A percentile compares a stretch with the other conserved stretches of the same genome.
Evolutionary conservation across 192 early-diverging fungal genomes (phyloP).

Genomic region (Backusella tarrabulga): DNA sequence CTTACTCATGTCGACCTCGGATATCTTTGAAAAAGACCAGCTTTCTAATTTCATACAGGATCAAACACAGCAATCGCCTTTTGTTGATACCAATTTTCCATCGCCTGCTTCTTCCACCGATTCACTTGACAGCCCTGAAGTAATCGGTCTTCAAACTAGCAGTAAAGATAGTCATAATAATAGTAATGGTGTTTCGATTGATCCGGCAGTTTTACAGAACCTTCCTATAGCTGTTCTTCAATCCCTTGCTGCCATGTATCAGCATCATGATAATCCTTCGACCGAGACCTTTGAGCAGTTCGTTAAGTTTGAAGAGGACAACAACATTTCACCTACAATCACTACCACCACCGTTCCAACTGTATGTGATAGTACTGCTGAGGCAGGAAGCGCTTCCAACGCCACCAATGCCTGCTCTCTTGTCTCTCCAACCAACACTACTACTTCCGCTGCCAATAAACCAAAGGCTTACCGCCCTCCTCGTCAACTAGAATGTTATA

Average conservation of each 20-base stretch:
- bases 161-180: background rate
- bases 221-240: conserved; percentile 13
- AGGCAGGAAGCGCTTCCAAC: conserved; percentile 17
- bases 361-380: background rate
- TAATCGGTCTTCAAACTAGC: background rate
- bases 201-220: background rate
- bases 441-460: background rate
- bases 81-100: conserved; percentile 10
- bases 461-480: conserved; percentile 33
- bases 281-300: conserved; percentile 26
- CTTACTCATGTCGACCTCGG: conserved; percentile 8
- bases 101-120: conserved; percentile 15
- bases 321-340: conserved; percentile 7
- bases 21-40: conserved; percentile 23
- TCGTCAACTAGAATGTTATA: conserved; percentile 52
- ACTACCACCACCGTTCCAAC: background rate
- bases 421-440: background rate
- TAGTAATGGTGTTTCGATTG: background rate
- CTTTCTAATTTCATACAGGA: conserved; percentile 18
- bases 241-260: conserved; percentile 12
- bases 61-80: background rate
- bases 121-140: conserved; percentile 9
- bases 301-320: conserved; percentile 29
- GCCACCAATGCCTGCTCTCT: background rate
- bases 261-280: conserved; percentile 12